Evolutionary conservation across 371 early-diverging fungal genomes (phyloP).

Genomic region (Saksenaea oblongispora): DNA sequence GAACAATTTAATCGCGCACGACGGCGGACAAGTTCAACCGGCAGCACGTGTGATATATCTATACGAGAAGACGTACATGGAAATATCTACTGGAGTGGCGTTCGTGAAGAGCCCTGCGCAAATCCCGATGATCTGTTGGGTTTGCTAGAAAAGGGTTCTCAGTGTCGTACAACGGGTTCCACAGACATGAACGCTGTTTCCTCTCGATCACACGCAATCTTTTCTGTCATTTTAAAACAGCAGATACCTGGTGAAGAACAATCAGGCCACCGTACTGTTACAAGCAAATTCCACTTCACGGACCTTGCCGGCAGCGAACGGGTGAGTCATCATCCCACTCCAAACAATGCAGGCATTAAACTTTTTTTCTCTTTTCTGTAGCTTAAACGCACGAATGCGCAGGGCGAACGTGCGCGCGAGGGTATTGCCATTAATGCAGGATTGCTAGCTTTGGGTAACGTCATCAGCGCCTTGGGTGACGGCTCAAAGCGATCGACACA

Average conservation of each 20-base stretch:
- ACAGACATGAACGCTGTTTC: constrained; percentile 98
- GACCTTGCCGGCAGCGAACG: constrained; percentile 90
- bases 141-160: constrained; percentile 74
- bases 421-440: constrained; percentile 98
- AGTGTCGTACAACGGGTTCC: constrained; percentile 90
- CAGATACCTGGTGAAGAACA: constrained; percentile 21
- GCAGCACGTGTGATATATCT: constrained; percentile 30
- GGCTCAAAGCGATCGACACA: constrained; percentile 65
- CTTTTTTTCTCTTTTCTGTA: constrained; percentile 10
- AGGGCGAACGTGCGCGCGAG: constrained; percentile 93
- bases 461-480: constrained; percentile 96
- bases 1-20: constrained; percentile 16
- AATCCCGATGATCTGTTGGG: constrained; percentile 78
- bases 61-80: constrained; percentile 94
- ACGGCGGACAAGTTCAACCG: constrained; percentile 5
- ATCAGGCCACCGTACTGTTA: constrained; percentile 27
- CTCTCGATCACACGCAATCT: constrained; percentile 99
- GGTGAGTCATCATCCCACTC: constrained; percentile 18
- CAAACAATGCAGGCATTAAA: neutral
- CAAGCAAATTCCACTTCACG: constrained; percentile 92
- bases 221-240: constrained; percentile 81
- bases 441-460: constrained; percentile 96
- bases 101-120: constrained; percentile 77
- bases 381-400: constrained; percentile 55
- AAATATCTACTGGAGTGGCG: constrained; percentile 89